Percentiles rank a stretch among this genome's conserved stretches.
These are phyloP conservation scores for Ophiocordyceps unilateralis DNA, from an alignment of 2,329 filamentous ascomycete species.

Conservation along the genomic window DNA sequence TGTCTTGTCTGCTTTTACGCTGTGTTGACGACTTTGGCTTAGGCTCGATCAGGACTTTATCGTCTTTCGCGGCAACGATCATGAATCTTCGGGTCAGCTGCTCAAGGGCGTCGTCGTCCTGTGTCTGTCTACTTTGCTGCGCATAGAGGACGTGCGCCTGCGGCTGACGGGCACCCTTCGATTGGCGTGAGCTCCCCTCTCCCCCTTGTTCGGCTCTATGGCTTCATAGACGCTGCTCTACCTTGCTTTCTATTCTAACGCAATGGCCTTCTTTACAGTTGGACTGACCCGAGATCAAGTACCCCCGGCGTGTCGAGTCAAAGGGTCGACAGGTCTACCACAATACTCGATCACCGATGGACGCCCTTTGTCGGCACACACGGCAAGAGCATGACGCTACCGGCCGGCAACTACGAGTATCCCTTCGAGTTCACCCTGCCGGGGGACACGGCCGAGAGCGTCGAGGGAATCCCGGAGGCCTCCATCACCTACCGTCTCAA, in stretches of 20 bases:
- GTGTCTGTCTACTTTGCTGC: constrained; percentile 51
- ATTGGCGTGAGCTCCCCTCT: constrained; percentile 33
- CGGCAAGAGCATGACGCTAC: constrained; percentile 41
- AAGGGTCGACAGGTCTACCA: constrained; percentile 38
- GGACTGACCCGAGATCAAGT: constrained; percentile 33
- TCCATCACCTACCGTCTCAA: constrained; percentile 85
- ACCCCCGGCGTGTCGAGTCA: constrained; percentile 41
- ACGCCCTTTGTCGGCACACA: constrained; percentile 40
- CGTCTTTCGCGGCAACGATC: constrained; percentile 57
- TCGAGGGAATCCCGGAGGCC: constrained; percentile 75
- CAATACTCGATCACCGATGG: constrained; percentile 55
- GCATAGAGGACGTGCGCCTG: constrained; percentile 56
- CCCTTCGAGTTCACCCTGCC: constrained; percentile 61
- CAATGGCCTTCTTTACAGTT: constrained; percentile 17
- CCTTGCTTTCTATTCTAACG: neutral
- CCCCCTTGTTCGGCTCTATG: neutral
- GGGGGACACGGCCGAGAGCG: constrained; percentile 62
- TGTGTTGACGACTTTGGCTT: constrained; percentile 1
- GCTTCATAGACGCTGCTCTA: neutral
- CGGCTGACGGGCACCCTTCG: constrained; percentile 54
- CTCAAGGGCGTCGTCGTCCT: constrained; percentile 59
- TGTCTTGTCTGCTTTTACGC: neutral
- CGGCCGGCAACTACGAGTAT: constrained; percentile 68
- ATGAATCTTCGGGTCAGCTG: constrained; percentile 60
- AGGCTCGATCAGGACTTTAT: constrained; percentile 67